Base-by-base conservation (phyloP, 257 asterid species). In the Vinca minor region DNA sequence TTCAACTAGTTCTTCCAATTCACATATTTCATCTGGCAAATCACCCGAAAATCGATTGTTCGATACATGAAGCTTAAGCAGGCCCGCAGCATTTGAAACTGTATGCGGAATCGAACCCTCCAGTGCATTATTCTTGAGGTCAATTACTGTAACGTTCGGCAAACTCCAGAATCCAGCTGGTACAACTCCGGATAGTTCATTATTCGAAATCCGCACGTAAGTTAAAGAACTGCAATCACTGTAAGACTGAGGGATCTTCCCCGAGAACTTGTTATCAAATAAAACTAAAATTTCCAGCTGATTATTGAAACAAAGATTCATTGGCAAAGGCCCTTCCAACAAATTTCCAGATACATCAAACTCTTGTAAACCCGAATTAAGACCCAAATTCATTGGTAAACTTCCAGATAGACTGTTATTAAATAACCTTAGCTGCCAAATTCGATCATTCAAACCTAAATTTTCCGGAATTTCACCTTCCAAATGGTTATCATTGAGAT, bases 161-260 rank as follows among this genome's bases (percentile, higher is more conserved):
- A 86, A 79, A 36, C 95, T 74, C 96, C 89, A 91, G 47, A 91
- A 76, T 47, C 83, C 81, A 23, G 72, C 48, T 3, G 96, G 96
- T 21, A 86, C 52, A 14, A 5, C 59, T 42, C 96, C 96, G 0
- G 87, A 79, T 12, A 91, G 62, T 26, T 70, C 62, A 47, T 91
- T 88, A 49, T 76, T 61, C 48, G 65, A 78, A 14, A 86, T 59
- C 0, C 98, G 84, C 35, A 84, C 76, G 3, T 82, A 78, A 0
- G 55, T 71, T 35, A 91, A 50, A 62, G 84, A 83, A 67, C 47
- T 65, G 76, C 98, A 91, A 31, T 80, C 86, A 25, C 87, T 87
- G 65, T 84, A 91, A 0, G 84, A 80, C 21, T 72, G 84, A 2
- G 98, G 98, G 23, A 91, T 76, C 18, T 59, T 0, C 8, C 96